These are phyloP conservation scores for Caloboletus firmus DNA, from an alignment of 1,284 basidiomycete species.

Conservation along the genomic window DNA sequence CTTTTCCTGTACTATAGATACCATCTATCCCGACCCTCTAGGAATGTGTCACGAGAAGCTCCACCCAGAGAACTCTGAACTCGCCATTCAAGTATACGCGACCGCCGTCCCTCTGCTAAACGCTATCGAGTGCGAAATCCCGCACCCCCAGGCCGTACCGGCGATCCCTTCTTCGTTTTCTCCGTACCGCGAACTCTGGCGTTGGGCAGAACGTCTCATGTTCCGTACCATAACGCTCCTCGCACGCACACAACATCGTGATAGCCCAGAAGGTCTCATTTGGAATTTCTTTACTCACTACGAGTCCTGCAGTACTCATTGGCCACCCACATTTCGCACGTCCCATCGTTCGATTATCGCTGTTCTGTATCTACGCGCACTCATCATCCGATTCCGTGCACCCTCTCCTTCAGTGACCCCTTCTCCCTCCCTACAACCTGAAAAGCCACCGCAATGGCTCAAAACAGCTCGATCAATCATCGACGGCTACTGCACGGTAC, in stretches of 20 bases:
- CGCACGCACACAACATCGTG: conserved; percentile 46
- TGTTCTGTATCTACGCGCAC: conserved; percentile 69
- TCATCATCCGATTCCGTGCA: conserved; percentile 51
- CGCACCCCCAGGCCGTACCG: conserved; percentile 35
- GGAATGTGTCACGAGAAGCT: conserved; percentile 56
- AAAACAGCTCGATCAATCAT: conserved; percentile 62
- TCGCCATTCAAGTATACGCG: conserved; percentile 57
- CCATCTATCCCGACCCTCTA: conserved; percentile 22
- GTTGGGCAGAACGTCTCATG: conserved; percentile 74
- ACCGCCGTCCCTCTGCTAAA: conserved; percentile 54
- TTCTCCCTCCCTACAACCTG: conserved; percentile 15
- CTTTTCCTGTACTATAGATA: not conserved
- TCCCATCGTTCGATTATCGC: conserved; percentile 70
- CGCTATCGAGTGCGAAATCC: conserved; percentile 50
- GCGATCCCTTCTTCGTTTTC: conserved; percentile 52
- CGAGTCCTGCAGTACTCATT: conserved; percentile 59
- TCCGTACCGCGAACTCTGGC: conserved; percentile 72
- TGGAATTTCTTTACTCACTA: conserved; percentile 68
- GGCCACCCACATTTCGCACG: conserved; percentile 75
- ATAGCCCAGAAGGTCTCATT: conserved; percentile 41
- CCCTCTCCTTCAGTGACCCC: conserved; percentile 18
- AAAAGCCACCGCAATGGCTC: conserved; percentile 58
- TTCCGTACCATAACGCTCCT: conserved; percentile 65
- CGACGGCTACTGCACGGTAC: conserved; percentile 66
- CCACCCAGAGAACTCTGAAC: conserved; percentile 44